phyloP scores from a whole-genome alignment of 2,329 filamentous ascomycete genomes.

The Metarhizium album region DNA sequence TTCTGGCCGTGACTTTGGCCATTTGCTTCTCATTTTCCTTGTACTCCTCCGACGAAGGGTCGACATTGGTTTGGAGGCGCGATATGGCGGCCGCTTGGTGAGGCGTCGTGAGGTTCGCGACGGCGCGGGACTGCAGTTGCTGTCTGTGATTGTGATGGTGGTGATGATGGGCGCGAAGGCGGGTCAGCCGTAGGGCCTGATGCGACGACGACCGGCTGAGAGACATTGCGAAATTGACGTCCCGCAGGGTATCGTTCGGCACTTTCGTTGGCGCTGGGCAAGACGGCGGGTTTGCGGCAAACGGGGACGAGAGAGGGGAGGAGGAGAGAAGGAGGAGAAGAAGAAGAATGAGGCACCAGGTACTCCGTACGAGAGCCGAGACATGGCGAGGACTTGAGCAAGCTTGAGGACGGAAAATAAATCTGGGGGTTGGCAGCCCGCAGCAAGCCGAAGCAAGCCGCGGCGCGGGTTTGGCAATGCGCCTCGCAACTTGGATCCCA shows the following conservation, averaged over 20 bases:
- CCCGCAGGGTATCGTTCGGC: background rate
- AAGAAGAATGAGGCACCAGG: too few relatives aligned
- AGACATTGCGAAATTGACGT: constrained; percentile 29
- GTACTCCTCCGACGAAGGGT: constrained; percentile 68
- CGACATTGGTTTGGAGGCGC: constrained; percentile 63
- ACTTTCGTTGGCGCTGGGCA: background rate
- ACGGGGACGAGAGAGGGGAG: background rate
- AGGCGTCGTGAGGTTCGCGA: constrained; percentile 69
- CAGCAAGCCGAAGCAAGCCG: constrained; percentile 34
- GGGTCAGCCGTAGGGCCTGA: constrained; percentile 27
- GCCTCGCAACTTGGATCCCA: constrained; percentile 8
- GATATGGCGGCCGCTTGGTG: constrained; percentile 79
- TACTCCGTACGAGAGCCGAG: too few relatives aligned
- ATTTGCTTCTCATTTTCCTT: constrained; percentile 72
- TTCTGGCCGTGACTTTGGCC: constrained; percentile 56
- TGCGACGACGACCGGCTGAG: constrained; percentile 35
- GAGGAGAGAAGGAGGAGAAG: background rate
- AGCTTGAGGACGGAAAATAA: background rate
- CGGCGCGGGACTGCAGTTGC: constrained; percentile 24
- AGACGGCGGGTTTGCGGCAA: background rate
- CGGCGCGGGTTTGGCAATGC: constrained; percentile 1
- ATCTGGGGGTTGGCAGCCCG: constrained; percentile 19
- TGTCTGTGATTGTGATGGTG: constrained; percentile 4
- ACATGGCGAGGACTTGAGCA: background rate
- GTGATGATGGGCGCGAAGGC: constrained; percentile 23